Evolutionary conservation across 306 rosid genomes (phyloP).

Genomic region (Cicer arietinum): DNA sequence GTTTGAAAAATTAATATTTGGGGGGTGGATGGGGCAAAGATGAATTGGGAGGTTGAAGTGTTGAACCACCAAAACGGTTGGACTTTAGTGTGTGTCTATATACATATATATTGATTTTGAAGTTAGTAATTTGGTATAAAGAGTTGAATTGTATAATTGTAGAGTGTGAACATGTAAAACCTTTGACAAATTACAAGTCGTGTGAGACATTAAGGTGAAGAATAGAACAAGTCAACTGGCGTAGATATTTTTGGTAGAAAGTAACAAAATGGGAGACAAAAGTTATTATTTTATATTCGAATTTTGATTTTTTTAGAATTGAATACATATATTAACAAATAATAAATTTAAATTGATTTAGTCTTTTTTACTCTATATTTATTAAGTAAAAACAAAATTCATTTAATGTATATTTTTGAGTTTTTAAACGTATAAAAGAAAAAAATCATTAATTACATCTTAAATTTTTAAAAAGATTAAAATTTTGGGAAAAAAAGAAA

Average conservation of each 20-base stretch:
- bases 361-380: too few species aligned
- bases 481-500: too few species aligned
- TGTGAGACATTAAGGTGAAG: slow-evolving; percentile 1
- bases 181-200: slow-evolving; percentile 53
- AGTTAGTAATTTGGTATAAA: slow-evolving; percentile 24
- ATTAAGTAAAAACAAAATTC: too few species aligned
- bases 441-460: too few species aligned
- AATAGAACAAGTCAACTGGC: slow-evolving; percentile 33
- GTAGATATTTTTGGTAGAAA: slow-evolving; percentile 3
- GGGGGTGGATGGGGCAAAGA: slow-evolving; percentile 5
- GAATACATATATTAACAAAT: too few species aligned
- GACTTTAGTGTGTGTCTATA: slow-evolving; percentile 39
- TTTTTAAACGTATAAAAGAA: too few species aligned
- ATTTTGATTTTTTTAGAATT: too few species aligned
- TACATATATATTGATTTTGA: not conserved
- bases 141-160: slow-evolving; percentile 25
- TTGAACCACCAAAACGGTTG: slow-evolving; percentile 68
- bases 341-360: too few species aligned
- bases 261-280: slow-evolving; percentile 9
- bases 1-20: slow-evolving; percentile 17
- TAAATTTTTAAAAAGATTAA: too few species aligned
- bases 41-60: slow-evolving; percentile 57
- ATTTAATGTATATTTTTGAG: too few species aligned
- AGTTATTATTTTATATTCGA: not conserved
- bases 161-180: slow-evolving; percentile 35